Conservation (phyloP, 1,284 basidiomycete species). For the Jaminaea rosea region DNA sequence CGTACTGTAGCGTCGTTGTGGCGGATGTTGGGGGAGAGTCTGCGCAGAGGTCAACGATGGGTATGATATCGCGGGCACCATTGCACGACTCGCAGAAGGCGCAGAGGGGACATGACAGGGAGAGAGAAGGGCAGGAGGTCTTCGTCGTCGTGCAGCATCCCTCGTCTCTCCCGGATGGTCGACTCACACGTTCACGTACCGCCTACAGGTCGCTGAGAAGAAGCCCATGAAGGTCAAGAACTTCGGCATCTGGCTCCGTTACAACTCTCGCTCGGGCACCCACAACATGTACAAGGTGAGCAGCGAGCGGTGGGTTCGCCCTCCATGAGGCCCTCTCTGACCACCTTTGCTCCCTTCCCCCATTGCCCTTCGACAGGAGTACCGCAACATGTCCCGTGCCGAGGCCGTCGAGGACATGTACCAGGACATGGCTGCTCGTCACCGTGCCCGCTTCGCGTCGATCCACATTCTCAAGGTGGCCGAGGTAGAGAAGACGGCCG, state of each 20-base stretch:
- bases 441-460: conserved; percentile 97
- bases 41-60: too few relatives aligned
- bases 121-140: neutral
- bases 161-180: too few relatives aligned
- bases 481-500: conserved; percentile 82
- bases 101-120: neutral
- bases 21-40: too few relatives aligned
- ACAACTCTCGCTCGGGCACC: conserved; percentile 54
- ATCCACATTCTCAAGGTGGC: conserved; percentile 93
- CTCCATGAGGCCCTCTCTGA: too few relatives aligned
- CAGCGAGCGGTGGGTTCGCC: too few relatives aligned
- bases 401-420: conserved; percentile 95
- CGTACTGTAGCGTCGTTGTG: too few relatives aligned
- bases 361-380: too few relatives aligned
- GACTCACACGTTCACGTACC: too few relatives aligned
- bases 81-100: neutral
- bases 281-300: conserved; percentile 58
- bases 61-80: too few relatives aligned
- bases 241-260: conserved; percentile 99
- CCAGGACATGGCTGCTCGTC: conserved; percentile 99
- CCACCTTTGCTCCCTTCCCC: too few relatives aligned
- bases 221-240: conserved; percentile 98
- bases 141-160: too few relatives aligned
- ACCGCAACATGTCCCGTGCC: conserved; percentile 86
- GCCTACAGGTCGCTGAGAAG: conserved; percentile 63